Percentiles rank a stretch among this genome's conserved stretches.
Evolutionary conservation across 2,329 filamentous ascomycete species (phyloP).

Genomic region (Penicillium sp.): DNA sequence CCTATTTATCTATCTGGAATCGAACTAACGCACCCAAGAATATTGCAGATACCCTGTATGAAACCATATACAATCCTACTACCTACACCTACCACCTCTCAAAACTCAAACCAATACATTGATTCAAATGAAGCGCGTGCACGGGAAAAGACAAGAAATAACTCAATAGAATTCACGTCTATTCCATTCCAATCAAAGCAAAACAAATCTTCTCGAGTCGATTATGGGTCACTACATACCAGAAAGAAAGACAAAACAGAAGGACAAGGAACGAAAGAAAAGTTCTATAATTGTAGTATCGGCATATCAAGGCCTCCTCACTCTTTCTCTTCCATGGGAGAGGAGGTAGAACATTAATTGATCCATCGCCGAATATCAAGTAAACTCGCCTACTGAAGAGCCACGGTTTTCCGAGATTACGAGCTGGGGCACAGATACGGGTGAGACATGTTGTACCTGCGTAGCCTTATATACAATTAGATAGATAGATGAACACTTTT

Average conservation of each 20-base stretch:
- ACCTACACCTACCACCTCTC: neutral
- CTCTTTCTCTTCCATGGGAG: slow-evolving; percentile 35
- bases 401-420: slow-evolving; percentile 55
- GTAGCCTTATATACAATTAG: neutral
- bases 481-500: neutral
- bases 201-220: neutral
- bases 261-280: neutral
- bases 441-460: slow-evolving; percentile 47
- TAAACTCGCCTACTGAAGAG: slow-evolving; percentile 57
- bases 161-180: neutral
- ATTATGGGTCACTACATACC: neutral
- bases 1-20: neutral
- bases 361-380: slow-evolving; percentile 36
- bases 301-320: slow-evolving; percentile 47
- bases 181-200: neutral
- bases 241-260: neutral
- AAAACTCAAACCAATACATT: neutral
- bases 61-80: neutral
- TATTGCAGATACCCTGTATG: neutral
- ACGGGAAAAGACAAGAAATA: neutral
- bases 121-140: neutral
- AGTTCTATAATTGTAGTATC: slow-evolving; percentile 13
- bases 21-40: neutral
- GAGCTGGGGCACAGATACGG: slow-evolving; percentile 66
- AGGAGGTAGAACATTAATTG: slow-evolving; percentile 37